Conservation (phyloP, 805 yeast species). For the Kregervanrija delftensis region DNA sequence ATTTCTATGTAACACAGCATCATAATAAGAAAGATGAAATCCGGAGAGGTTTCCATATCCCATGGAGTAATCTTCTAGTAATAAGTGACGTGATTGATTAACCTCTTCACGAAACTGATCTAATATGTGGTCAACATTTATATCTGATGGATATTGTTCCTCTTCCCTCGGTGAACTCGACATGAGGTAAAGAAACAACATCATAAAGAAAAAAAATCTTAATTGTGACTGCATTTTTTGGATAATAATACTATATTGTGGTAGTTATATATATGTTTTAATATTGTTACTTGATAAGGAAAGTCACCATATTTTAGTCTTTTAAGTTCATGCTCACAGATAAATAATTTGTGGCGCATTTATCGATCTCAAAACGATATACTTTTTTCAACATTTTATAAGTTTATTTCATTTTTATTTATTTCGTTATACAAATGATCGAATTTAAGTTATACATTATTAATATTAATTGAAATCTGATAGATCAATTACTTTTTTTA, state of each 20-base stretch:
- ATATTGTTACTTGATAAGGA: too few relatives aligned
- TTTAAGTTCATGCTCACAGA: too few relatives aligned
- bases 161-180: slow-evolving; percentile 33
- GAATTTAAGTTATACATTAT: too few relatives aligned
- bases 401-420: too few relatives aligned
- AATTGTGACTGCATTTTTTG: slow-evolving; percentile 18
- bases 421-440: too few relatives aligned
- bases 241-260: too few relatives aligned
- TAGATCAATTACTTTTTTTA: slow-evolving; percentile 10
- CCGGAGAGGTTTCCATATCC: slow-evolving; percentile 77
- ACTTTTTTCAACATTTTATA: too few relatives aligned
- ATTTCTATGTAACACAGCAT: slow-evolving; percentile 38
- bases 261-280: too few relatives aligned
- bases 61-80: slow-evolving; percentile 36
- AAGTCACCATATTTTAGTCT: too few relatives aligned
- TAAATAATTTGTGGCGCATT: too few relatives aligned
- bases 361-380: too few relatives aligned
- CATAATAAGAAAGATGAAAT: slow-evolving; percentile 56
- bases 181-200: slow-evolving; percentile 34
- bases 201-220: slow-evolving; percentile 28
- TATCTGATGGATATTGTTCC: slow-evolving; percentile 20
- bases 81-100: slow-evolving; percentile 22
- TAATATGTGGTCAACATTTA: slow-evolving; percentile 22
- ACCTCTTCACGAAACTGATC: slow-evolving; percentile 30
- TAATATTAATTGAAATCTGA: too few relatives aligned